Evolutionary conservation across 805 yeast genomes (phyloP), one percentile per base, ranked within the genome.

Genomic region (Kuraishia borneana): DNA sequence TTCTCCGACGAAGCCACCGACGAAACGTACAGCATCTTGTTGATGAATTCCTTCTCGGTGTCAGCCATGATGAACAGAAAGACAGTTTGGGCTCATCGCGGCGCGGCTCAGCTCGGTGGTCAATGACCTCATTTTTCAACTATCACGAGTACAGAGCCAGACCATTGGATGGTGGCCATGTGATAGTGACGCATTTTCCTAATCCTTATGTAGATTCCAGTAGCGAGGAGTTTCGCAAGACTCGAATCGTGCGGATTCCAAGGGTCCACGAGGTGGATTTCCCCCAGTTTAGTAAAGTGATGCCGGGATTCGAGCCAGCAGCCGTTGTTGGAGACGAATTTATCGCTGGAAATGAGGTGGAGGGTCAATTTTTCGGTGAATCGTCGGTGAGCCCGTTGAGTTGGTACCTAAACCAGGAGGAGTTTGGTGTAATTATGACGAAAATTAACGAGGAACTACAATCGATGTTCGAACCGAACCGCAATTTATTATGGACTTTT

Each of bases 181-280:
- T 76, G 8, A 68, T 72, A 16, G 51, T 76, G 7, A 77, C 78
- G 21, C 88, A 80, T 51, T 81, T 77, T 46, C 87, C 85, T 5
- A 76, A 77, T 42, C 56, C 65, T 3, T 66, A 75, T 47, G 64
- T 45, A 1, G 48, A 58, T 3, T 38, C 33, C 3, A 46, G 45
- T 6, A 56, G 71, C 2, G 34, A 42, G 17, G 41, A 34, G 16
- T 63, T 46, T 38, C 30, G 36, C 14, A 37, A 45, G 6, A 72
- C 82, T 1, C 55, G 89, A 38, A 62, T 81, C n/a, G 76, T 80
- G 3, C 49, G 88, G 34, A 61, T 80, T 3, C 85, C 89, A 3
- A 51, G 87, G 39, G 43, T 47, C 1, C 49, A 45, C 7, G 56
- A 63, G 3, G 65, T 64, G 38, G 25, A 55, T 21, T 57, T 61